Evolutionary conservation across 163 green algal species (phyloP).

Genomic region (Volvox carteri): DNA sequence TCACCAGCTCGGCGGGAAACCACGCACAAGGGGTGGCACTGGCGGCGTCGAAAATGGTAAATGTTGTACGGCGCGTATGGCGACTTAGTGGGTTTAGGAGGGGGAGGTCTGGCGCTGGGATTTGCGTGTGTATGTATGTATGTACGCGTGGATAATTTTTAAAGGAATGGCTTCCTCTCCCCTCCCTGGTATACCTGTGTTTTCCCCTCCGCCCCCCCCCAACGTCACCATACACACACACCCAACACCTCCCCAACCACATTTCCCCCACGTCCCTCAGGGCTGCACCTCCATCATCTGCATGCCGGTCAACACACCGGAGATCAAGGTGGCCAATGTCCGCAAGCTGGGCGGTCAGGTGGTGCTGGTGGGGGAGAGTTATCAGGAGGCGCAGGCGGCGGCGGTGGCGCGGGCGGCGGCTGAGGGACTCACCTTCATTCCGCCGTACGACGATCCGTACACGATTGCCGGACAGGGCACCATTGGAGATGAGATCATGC

Average conservation of each 20-base stretch:
- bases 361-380: constrained; percentile 94
- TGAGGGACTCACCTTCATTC: constrained; percentile 90
- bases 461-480: constrained; percentile 98
- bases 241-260: too few relatives aligned
- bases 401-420: constrained; percentile 70
- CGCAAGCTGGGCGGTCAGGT: constrained; percentile 90
- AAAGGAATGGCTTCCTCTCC: too few relatives aligned
- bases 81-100: too few relatives aligned
- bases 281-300: constrained; percentile 92
- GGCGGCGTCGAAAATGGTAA: constrained; percentile 74
- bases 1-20: constrained; percentile 96
- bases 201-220: too few relatives aligned
- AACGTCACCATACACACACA: too few relatives aligned
- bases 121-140: too few relatives aligned
- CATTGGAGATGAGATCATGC: constrained; percentile 95
- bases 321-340: constrained; percentile 93
- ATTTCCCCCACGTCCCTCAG: constrained; percentile 64
- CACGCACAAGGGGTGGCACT: constrained; percentile 98
- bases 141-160: too few relatives aligned
- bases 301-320: constrained; percentile 96
- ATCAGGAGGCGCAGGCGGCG: constrained; percentile 87
- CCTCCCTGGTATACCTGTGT: too few relatives aligned
- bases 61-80: too few relatives aligned
- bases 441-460: constrained; percentile 97
- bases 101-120: too few relatives aligned